phyloP scores from a whole-genome alignment of 73 alveolate species.

The Symbiodinium natans region DNA sequence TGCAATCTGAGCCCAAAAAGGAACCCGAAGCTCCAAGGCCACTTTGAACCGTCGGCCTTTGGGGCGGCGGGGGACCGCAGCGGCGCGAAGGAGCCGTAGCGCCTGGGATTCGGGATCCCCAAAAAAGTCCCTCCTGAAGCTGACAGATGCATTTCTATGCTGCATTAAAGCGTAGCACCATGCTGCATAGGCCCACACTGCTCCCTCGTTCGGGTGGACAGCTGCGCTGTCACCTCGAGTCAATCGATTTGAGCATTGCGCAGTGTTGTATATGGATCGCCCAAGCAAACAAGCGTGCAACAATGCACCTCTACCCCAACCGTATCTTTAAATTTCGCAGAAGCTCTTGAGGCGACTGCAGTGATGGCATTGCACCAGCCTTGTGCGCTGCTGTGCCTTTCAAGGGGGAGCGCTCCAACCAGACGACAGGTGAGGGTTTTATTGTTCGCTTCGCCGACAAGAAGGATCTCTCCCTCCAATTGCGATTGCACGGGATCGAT shows the following conservation, averaged over 20 bases:
- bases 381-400: slow-evolving; percentile 66
- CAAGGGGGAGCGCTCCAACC: neutral
- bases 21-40: too few species aligned
- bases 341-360: neutral
- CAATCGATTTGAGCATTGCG: neutral
- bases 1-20: neutral
- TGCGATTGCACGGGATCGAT: neutral
- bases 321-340: neutral
- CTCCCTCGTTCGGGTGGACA: slow-evolving; percentile 60
- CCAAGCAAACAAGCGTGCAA: neutral
- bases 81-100: slow-evolving; percentile 85
- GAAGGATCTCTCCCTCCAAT: too few species aligned
- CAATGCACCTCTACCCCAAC: neutral
- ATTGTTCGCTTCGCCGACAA: too few species aligned
- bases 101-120: neutral
- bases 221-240: slow-evolving; percentile 56
- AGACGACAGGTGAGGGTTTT: neutral
- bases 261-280: neutral
- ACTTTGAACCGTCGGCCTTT: too few species aligned
- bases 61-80: slow-evolving; percentile 58
- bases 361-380: slow-evolving; percentile 93
- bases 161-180: too few species aligned
- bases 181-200: neutral
- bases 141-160: too few species aligned
- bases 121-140: too few species aligned